phyloP scores from a whole-genome alignment of 2,329 filamentous ascomycete species.

The Leptographium wingfieldii region DNA sequence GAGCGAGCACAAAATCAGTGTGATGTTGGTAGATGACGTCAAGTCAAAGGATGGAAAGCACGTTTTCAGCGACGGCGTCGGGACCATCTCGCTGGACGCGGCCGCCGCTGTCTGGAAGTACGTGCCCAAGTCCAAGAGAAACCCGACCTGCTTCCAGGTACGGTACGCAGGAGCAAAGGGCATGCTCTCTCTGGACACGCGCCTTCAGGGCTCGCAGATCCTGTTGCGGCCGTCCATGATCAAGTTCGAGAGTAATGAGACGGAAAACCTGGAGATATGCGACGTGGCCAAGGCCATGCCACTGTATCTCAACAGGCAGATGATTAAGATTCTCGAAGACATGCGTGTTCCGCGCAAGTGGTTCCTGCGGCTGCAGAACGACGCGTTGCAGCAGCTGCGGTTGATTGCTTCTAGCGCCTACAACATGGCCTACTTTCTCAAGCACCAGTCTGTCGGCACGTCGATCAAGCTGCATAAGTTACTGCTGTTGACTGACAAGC shows the following conservation, averaged over 20 bases:
- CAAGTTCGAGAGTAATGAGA: conserved; percentile 53
- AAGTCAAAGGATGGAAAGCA: conserved; percentile 33
- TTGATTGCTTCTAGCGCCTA: conserved; percentile 41
- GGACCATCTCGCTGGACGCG: conserved; percentile 53
- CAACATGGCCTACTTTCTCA: conserved; percentile 56
- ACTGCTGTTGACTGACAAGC: conserved; percentile 42
- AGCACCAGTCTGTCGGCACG: conserved; percentile 46
- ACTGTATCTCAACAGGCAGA: conserved; percentile 61
- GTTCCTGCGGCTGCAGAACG: conserved; percentile 52
- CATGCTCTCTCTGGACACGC: conserved; percentile 58
- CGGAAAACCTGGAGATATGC: conserved; percentile 55
- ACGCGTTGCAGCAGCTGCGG: conserved; percentile 48
- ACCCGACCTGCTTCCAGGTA: conserved; percentile 61
- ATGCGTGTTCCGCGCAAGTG: conserved; percentile 44
- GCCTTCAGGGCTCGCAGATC: conserved; percentile 44
- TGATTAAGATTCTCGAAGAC: conserved; percentile 81
- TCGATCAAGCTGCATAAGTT: conserved; percentile 48
- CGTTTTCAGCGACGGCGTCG: conserved; percentile 69
- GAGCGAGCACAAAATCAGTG: conserved; percentile 21
- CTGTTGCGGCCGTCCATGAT: conserved; percentile 62
- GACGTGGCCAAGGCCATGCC: conserved; percentile 55
- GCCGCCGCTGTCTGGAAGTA: conserved; percentile 45
- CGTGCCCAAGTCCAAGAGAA: conserved; percentile 32
- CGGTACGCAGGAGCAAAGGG: conserved; percentile 65
- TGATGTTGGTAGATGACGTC: conserved; percentile 35